Evolutionary conservation across 495 filamentous ascomycete genomes (phyloP), one percentile per base, ranked within the genome.

Genomic region (Elaphomyces granulatus): DNA sequence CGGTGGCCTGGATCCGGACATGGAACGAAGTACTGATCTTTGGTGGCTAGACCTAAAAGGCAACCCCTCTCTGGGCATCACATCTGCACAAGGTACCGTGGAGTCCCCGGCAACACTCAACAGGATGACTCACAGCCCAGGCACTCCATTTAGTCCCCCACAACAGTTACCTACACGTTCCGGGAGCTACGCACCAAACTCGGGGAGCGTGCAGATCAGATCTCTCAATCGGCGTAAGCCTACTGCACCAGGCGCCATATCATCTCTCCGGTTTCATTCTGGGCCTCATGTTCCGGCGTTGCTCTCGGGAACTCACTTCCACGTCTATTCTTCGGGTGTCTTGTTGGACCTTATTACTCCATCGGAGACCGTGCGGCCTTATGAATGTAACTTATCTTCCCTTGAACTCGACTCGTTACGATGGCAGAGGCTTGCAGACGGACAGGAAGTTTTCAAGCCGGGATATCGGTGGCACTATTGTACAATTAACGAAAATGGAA

Each of bases 401-500:
- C 65, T 98, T 12, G 88, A 96, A 35, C 67, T 98, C 9, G 78
- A 78, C 39, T 76, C 83, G 10, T 60, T 95, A 36, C 77, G 85
- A 28, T 98, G 90, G 90, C 85, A 90, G 54, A 87, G 83, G 51
- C 61, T 98, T 4, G 87, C 86, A 8, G 87, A 94, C 45, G 92
- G 90, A 7, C 79, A 80, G 19, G 92, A 96, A 52, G 80, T 96
- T 17, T 95, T 95, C 60, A 69, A 81, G 38, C 68, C 75, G 1
- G 80, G 80, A 8, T 96, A 87, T 55, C 76, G 86, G 36, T 96
- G 92, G 92, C 88, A 95, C 56, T 98, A 98, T 54, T 95, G 90
- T 54, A 87, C 84, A 0, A 78, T 93, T 57, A 86, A 94, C 53
- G 76, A 90, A 45, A 79, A 87, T 40, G 87, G 85, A 1, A 95